A percentile compares a stretch with the other conserved stretches of the same genome.
Conservation (phyloP, 192 early-diverging fungal genomes). For the Bifiguratus adelaidae region DNA sequence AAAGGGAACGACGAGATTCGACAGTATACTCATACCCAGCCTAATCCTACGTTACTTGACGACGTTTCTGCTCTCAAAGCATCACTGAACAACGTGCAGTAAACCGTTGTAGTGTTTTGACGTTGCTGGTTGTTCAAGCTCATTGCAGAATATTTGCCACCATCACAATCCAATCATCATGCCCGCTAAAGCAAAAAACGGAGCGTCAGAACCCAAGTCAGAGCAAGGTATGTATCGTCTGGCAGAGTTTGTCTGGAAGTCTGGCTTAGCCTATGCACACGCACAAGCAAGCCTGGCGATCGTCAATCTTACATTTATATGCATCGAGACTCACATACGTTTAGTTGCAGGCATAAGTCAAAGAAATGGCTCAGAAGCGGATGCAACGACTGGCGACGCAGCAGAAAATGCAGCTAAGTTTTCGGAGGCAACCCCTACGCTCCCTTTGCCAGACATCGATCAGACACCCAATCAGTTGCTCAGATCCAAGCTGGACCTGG, state of each 20-base stretch:
- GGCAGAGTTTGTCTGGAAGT: not conserved
- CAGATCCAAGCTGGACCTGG: constrained; percentile 58
- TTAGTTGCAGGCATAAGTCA: not conserved
- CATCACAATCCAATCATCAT: too few relatives aligned
- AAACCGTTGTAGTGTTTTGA: too few relatives aligned
- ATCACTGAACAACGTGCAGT: too few relatives aligned
- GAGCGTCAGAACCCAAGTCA: too few relatives aligned
- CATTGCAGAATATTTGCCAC: too few relatives aligned
- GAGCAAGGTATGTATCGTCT: too few relatives aligned
- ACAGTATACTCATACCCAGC: too few relatives aligned
- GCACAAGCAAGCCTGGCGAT: not conserved
- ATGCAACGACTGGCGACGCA: not conserved
- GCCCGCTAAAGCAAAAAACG: too few relatives aligned
- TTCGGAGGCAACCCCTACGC: not conserved
- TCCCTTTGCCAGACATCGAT: not conserved
- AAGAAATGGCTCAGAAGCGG: not conserved
- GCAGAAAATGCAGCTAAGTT: not conserved
- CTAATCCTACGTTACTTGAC: too few relatives aligned
- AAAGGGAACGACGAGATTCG: too few relatives aligned
- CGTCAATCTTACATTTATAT: not conserved
- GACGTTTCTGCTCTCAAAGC: too few relatives aligned
- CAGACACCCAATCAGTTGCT: not conserved
- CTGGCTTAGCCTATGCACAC: not conserved
- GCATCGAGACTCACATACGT: not conserved
- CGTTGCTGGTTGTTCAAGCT: too few relatives aligned